Conservation (phyloP, 78 protist species). For the Diacronema lutheri region DNA sequence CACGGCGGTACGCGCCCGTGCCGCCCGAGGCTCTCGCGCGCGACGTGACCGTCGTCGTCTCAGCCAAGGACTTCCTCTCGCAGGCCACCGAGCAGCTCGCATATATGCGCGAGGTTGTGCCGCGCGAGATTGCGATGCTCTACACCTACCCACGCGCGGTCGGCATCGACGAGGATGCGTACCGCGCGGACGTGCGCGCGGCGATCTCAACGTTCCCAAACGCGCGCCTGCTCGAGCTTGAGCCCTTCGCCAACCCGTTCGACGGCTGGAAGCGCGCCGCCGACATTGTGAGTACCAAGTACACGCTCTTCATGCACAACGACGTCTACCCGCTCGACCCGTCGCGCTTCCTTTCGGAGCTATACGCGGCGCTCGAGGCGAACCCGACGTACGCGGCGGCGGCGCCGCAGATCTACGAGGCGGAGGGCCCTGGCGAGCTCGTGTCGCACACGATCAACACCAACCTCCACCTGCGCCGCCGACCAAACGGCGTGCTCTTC, state of each 20-base stretch:
- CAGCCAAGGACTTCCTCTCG: constrained; percentile 21
- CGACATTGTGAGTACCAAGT: constrained; percentile 1
- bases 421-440: constrained; percentile 14
- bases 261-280: constrained; percentile 20
- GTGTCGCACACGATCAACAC: constrained; percentile 23
- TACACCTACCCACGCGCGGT: constrained; percentile 6
- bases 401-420: constrained; percentile 39
- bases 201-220: not conserved
- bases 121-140: not conserved
- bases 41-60: constrained; percentile 19
- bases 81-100: constrained; percentile 20
- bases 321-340: constrained; percentile 34
- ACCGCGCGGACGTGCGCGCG: not conserved
- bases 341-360: constrained; percentile 18
- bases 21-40: not conserved
- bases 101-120: not conserved
- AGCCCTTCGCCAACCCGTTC: constrained; percentile 27
- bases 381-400: constrained; percentile 4
- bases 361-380: constrained; percentile 28
- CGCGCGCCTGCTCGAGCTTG: not conserved
- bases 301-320: constrained; percentile 39
- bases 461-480: constrained; percentile 27
- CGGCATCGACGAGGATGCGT: not conserved
- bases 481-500: constrained; percentile 12
- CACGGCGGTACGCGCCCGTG: not conserved